Evolutionary conservation across 2,329 filamentous ascomycete species (phyloP), one percentile per base, ranked within the genome.

Genomic region (Fusarium vanettenii): DNA sequence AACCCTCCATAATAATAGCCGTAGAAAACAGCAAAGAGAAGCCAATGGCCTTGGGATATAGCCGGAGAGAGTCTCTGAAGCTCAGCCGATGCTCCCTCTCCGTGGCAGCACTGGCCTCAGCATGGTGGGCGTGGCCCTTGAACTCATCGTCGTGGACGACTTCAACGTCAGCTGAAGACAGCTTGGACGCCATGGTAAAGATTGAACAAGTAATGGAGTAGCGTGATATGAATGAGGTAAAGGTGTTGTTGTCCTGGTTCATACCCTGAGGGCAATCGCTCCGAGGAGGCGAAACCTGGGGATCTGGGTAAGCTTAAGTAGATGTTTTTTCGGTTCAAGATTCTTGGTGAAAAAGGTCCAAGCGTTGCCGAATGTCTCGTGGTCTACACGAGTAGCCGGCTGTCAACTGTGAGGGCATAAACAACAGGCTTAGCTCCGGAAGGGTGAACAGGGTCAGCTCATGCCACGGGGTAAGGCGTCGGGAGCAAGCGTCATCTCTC

Each of bases 1-100:
- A 85, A 8, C 82, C 82, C 61, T 83, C 82, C 82, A 84, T 86
- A 62, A 86, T 82, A 33, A 86, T 81, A 55, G 82, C 83, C 20
- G 82, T 82, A 2, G 84, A 86, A 4, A 86, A 80, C 27, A 86
- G 72, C 69, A 85, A 78, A 1, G 84, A 86, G 81, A 85, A 86
- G 64, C 74, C 80, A 35, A 86, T 81, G 50, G 85, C 85, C 71
- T 85, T 84, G 25, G 84, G 84, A 60, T 85, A 85, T 1, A 84
- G 76, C 50, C 79, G 80, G 65, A 85, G 74, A 8, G 83, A 81
- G 62, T 84, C 76, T 22, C 77, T 71, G 39, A 85, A 79, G 16
- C 78, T 81, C 78, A 85, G 82, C 39, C 66, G 75, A 50, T 83
- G 82, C 75, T 85, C 84, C 59, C 79, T 78, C n/a, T 81, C 79